These are phyloP conservation scores for Coemansia javaensis DNA, from an alignment of 192 early-diverging fungal species.

Conservation along the genomic window DNA sequence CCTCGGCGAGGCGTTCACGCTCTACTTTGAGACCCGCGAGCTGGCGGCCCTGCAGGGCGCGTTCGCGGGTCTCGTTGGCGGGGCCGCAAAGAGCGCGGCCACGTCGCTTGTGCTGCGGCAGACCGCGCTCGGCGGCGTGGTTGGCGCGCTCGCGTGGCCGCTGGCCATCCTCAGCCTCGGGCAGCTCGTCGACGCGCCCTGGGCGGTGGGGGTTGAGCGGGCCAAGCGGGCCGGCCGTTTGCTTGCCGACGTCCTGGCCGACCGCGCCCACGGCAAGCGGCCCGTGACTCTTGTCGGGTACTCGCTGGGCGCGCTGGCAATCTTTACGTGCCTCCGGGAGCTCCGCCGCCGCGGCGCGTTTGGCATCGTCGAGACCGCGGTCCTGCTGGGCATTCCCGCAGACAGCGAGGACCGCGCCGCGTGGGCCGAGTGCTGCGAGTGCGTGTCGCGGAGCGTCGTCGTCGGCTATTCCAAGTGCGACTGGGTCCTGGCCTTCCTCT, in stretches of 20 bases:
- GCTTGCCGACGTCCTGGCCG: constrained; percentile 44
- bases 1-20: constrained; percentile 45
- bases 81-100: constrained; percentile 39
- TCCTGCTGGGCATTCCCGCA: constrained; percentile 65
- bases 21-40: constrained; percentile 50
- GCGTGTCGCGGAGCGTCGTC: constrained; percentile 58
- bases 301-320: constrained; percentile 64
- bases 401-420: constrained; percentile 51
- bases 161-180: constrained; percentile 41
- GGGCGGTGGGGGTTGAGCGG: constrained; percentile 61
- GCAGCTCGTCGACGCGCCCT: constrained; percentile 66
- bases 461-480: constrained; percentile 63
- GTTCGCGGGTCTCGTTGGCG: constrained; percentile 34
- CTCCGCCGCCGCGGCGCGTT: constrained; percentile 45
- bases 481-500: constrained; percentile 65
- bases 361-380: constrained; percentile 64
- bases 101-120: constrained; percentile 44
- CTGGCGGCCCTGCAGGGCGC: constrained; percentile 44
- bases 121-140: constrained; percentile 35
- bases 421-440: constrained; percentile 56
- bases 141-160: constrained; percentile 46
- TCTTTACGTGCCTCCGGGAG: constrained; percentile 66
- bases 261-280: constrained; percentile 53
- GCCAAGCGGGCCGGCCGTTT: constrained; percentile 62
- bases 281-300: constrained; percentile 69